Evolutionary conservation across 192 early-diverging fungal species (phyloP).

Genomic region (Tieghemiomyces parasiticus): DNA sequence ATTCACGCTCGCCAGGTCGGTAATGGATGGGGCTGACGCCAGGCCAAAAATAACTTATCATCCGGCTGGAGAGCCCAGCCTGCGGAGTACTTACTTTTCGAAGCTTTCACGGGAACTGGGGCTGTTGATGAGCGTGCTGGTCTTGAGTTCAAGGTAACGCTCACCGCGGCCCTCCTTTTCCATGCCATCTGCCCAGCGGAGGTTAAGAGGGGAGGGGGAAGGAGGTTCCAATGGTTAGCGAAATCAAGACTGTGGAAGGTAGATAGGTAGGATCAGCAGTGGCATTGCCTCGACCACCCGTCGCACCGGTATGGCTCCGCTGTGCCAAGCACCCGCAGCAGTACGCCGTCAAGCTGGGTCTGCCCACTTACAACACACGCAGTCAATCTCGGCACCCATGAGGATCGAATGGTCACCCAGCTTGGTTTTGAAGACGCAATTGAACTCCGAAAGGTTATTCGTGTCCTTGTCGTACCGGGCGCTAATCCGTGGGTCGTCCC

Average conservation of each 20-base stretch:
- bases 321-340: no score
- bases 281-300: neutral
- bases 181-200: neutral
- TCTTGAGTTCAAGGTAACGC: slow-evolving; percentile 82
- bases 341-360: no score
- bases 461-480: slow-evolving; percentile 31
- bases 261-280: no score
- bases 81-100: slow-evolving; percentile 30
- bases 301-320: neutral
- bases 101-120: slow-evolving; percentile 33
- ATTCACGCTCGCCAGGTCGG: neutral
- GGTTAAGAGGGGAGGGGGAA: neutral
- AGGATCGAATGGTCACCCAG: slow-evolving; percentile 53
- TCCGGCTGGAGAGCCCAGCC: neutral
- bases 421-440: slow-evolving; percentile 65
- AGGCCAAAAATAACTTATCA: neutral
- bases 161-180: neutral
- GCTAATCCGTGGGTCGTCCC: slow-evolving; percentile 12
- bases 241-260: no score
- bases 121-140: slow-evolving; percentile 43
- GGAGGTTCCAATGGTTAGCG: neutral
- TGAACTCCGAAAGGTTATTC: slow-evolving; percentile 80
- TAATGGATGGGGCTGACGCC: neutral
- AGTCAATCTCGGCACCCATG: slow-evolving; percentile 91
- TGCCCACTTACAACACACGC: slow-evolving; percentile 32